Evolutionary conservation across 305 asterid genomes (phyloP), one percentile per base, ranked within the genome.

Genomic region (Caryopteris hybrid): DNA sequence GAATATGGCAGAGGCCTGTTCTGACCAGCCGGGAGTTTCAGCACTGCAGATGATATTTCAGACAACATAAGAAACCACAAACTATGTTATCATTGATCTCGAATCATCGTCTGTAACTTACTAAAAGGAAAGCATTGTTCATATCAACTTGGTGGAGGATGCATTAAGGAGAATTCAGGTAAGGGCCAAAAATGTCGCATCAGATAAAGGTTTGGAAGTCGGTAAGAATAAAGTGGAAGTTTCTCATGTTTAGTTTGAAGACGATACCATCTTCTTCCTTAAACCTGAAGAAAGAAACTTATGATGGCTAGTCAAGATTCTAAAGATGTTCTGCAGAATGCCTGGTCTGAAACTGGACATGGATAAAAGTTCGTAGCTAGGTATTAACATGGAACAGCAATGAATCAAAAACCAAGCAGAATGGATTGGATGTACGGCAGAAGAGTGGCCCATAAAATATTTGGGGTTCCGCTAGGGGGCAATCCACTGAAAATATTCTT

Each of bases 1-100:
- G 77, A 29, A 74, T 88, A 93, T 0, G 94, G 86, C 79, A 90
- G 71, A 57, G 88, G 83, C 71, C 74, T 78, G 82, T 81, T 90
- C 70, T 72, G 76, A 27, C 90, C 90, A 0, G 85, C 51, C 1
- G 94, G 97, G 63, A 84, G 84, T 72, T 88, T 93, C 74, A 90
- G 85, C 86, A 93, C 96, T 91, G 95, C 69, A 76, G 11, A 41
- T 16, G 34, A 63, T 31, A 45, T 55, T 68, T 64, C 66, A 73
- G 20, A 36, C 34, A 51, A 6, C 66, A 68, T 10, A 25, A 64
- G 45, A 21, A 34, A 46, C 16, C 43, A 45, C 55, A 50, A 14
- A 27, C 9, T 23, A 14, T 11, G 50, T 25, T 33, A 51, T 54
- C 14, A 50, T 20, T 18, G 22, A 8, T 34, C 8, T 18, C 17